A percentile compares a stretch with the other conserved stretches of the same genome.
These are phyloP conservation scores for Linanthus parryae DNA, from an alignment of 148 eudicot species.

Conservation along the genomic window DNA sequence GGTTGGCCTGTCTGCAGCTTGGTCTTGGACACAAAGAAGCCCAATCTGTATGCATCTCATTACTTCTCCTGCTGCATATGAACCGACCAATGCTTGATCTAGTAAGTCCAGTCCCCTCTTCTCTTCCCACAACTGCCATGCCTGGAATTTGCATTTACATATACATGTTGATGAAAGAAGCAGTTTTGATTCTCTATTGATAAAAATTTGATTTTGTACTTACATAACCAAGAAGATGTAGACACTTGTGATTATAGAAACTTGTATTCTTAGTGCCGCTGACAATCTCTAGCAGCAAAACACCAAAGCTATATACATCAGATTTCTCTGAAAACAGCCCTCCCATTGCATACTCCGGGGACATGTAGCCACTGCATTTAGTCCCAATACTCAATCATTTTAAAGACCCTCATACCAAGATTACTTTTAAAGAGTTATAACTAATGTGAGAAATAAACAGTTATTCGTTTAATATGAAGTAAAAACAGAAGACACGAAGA, in stretches of 20 bases:
- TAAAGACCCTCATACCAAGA: too few relatives aligned
- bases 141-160: background rate
- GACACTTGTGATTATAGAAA: conserved; percentile 2
- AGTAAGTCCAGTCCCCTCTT: conserved; percentile 1
- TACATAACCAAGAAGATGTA: conserved; percentile 8
- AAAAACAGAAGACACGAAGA: too few relatives aligned
- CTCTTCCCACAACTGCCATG: conserved; percentile 12
- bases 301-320: conserved; percentile 9
- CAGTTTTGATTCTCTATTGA: background rate
- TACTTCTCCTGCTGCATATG: conserved; percentile 5
- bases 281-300: conserved; percentile 11
- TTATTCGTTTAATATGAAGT: too few relatives aligned
- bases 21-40: conserved; percentile 13
- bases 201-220: background rate
- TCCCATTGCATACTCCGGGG: conserved; percentile 14
- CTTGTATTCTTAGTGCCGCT: conserved; percentile 8
- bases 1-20: conserved; percentile 4
- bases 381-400: too few relatives aligned
- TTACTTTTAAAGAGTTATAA: too few relatives aligned
- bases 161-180: background rate
- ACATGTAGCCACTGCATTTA: conserved; percentile 11
- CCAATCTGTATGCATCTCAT: conserved; percentile 7
- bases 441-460: too few relatives aligned
- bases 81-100: background rate
- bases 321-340: conserved; percentile 11